Percentiles rank a stretch among this genome's conserved stretches.
Evolutionary conservation across 73 alveolate genomes (phyloP).

Genomic region (Breviolum minutum): DNA sequence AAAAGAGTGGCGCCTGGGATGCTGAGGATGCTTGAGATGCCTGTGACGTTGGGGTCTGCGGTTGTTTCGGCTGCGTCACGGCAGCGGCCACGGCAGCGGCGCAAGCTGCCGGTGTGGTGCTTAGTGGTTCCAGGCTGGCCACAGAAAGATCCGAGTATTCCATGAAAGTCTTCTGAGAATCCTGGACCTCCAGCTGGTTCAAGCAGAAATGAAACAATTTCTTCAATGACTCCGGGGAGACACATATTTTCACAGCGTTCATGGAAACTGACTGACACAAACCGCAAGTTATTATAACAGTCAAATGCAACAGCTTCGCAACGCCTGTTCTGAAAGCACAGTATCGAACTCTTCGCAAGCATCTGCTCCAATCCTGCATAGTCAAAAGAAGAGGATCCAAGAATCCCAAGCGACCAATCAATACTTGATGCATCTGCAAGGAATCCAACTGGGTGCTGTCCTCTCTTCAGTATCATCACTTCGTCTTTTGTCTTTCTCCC

Average conservation of each 20-base stretch:
- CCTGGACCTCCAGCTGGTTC: constrained; percentile 6
- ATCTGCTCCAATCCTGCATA: background rate
- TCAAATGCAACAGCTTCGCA: background rate
- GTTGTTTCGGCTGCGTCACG: constrained; percentile 45
- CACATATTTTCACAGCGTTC: background rate
- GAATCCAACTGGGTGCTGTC: background rate
- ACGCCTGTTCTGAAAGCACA: constrained; percentile 1
- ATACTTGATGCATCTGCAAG: background rate
- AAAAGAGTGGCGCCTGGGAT: background rate
- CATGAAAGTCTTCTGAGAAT: background rate
- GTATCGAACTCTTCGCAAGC: constrained; percentile 22
- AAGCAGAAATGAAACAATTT: background rate
- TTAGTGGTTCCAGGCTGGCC: constrained; percentile 17
- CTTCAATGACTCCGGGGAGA: background rate
- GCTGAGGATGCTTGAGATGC: constrained; percentile 10
- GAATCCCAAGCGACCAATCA: background rate
- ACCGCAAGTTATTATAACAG: background rate
- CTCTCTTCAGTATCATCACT: background rate
- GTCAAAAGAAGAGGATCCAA: background rate
- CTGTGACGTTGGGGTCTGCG: constrained; percentile 39
- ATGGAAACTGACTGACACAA: too few species aligned
- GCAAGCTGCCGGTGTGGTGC: background rate
- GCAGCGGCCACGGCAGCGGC: constrained; percentile 18
- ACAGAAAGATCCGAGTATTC: background rate
- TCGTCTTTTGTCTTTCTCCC: constrained; percentile 26